A percentile compares a stretch with the other conserved stretches of the same genome.
phyloP scores from a whole-genome alignment of 1,139 yeast species.

The Diutina scorzettiae region DNA sequence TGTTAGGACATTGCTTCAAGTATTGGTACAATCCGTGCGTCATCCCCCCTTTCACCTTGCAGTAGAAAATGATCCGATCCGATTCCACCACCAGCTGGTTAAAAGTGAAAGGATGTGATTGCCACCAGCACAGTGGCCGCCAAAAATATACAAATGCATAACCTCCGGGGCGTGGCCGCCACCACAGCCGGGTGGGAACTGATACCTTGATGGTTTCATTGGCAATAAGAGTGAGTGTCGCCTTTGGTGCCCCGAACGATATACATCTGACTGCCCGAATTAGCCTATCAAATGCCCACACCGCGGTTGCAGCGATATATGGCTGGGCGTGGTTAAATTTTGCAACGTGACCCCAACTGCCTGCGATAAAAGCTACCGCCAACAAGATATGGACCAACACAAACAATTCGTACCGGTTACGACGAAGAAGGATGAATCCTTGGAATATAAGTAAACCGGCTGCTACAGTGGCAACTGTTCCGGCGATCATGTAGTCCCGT shows the following conservation, averaged over 20 bases:
- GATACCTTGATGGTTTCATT: not conserved
- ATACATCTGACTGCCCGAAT: not conserved
- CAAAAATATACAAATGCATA: slow-evolving; percentile 40
- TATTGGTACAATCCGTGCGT: slow-evolving; percentile 17
- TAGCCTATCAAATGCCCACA: not conserved
- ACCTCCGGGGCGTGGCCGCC: slow-evolving; percentile 36
- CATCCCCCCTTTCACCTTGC: slow-evolving; percentile 22
- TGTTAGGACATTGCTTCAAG: slow-evolving; percentile 37
- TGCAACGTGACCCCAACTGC: slow-evolving; percentile 47
- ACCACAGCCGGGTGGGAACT: slow-evolving; percentile 10
- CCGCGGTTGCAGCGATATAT: not conserved
- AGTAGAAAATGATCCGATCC: slow-evolving; percentile 15
- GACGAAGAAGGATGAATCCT: slow-evolving; percentile 35
- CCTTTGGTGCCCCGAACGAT: not conserved
- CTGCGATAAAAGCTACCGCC: slow-evolving; percentile 43
- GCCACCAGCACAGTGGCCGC: slow-evolving; percentile 37
- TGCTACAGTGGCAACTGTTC: not conserved
- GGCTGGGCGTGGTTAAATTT: not conserved
- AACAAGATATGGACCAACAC: slow-evolving; percentile 44
- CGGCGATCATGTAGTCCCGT: not conserved
- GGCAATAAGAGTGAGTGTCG: not conserved
- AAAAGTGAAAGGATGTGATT: slow-evolving; percentile 49
- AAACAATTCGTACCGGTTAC: slow-evolving; percentile 51
- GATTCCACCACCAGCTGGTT: slow-evolving; percentile 12
- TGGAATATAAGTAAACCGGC: not conserved